phyloP scores from a whole-genome alignment of 2,329 filamentous ascomycete species.

The Macrophomina pseudophaseolina region DNA sequence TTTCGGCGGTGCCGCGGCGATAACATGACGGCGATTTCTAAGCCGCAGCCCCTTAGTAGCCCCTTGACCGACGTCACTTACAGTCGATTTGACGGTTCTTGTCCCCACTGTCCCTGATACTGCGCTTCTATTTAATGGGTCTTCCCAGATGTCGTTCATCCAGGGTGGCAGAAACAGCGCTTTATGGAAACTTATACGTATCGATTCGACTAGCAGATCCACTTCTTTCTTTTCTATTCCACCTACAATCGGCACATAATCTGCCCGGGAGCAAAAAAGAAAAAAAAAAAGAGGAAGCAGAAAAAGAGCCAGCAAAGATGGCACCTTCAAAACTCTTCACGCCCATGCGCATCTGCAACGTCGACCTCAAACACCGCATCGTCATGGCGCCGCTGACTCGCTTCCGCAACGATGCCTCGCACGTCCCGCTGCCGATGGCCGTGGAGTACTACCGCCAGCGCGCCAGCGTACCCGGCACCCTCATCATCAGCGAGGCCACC shows the following conservation, averaged over 20 bases:
- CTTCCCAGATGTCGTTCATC: neutral
- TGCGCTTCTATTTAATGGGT: neutral
- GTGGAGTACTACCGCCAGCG: constrained; percentile 62
- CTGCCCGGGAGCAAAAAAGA: neutral
- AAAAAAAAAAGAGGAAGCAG: neutral
- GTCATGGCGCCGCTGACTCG: constrained; percentile 40
- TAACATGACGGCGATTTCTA: constrained; percentile 1
- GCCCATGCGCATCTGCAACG: constrained; percentile 33
- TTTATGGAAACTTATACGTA: no score
- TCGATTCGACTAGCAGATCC: no score
- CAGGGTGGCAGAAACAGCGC: no score
- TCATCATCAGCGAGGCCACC: constrained; percentile 65
- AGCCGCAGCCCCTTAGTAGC: neutral
- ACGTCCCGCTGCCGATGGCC: constrained; percentile 50
- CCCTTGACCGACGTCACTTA: neutral
- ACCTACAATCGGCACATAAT: neutral
- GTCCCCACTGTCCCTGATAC: neutral
- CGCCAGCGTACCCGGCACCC: constrained; percentile 57
- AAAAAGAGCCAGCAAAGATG: neutral
- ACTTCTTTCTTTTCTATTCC: neutral
- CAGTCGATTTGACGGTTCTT: neutral
- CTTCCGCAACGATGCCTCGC: constrained; percentile 52
- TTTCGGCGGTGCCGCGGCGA: constrained; percentile 1
- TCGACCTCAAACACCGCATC: constrained; percentile 34
- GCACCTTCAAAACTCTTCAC: constrained; percentile 32